phyloP scores from a whole-genome alignment of 106 monocot species.

The Gastrodia elata region DNA sequence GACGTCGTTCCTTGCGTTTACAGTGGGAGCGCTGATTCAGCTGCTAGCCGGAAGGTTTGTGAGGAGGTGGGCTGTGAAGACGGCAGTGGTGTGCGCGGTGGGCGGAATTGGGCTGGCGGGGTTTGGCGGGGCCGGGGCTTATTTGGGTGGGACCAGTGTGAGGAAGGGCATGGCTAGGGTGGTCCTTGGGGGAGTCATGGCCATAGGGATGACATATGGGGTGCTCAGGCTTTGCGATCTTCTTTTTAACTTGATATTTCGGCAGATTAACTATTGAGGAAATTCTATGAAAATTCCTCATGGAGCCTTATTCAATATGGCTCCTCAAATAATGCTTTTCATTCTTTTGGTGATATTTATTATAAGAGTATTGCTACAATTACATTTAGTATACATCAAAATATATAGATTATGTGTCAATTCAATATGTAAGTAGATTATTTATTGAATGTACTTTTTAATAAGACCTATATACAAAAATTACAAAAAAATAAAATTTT shows the following conservation, averaged over 20 bases:
- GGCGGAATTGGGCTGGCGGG: slow-evolving; percentile 34
- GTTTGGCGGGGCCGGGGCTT: slow-evolving; percentile 38
- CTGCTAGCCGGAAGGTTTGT: slow-evolving; percentile 47
- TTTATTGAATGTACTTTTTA: too few species aligned
- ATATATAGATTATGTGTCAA: too few species aligned
- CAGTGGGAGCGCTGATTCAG: slow-evolving; percentile 35
- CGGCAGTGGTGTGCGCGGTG: slow-evolving; percentile 31
- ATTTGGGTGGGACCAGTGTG: slow-evolving; percentile 31
- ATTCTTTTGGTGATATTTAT: too few species aligned
- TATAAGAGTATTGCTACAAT: too few species aligned
- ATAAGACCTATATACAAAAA: too few species aligned
- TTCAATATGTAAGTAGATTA: too few species aligned
- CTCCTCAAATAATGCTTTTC: too few species aligned
- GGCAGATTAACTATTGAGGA: too few species aligned
- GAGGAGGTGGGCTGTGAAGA: slow-evolving; percentile 16
- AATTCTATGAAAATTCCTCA: too few species aligned
- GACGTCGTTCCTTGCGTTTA: slow-evolving; percentile 46
- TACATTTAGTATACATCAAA: too few species aligned
- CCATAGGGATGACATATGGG: slow-evolving; percentile 45
- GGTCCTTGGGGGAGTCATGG: slow-evolving; percentile 48
- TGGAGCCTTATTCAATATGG: too few species aligned
- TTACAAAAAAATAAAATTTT: too few species aligned
- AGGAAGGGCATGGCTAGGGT: slow-evolving; percentile 22
- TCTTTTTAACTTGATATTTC: slow-evolving; percentile 22
- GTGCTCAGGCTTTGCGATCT: slow-evolving; percentile 26